A percentile compares a stretch with the other conserved stretches of the same genome.
Conservation (phyloP, 345 rosid genomes). For the Salix koriyanagi region DNA sequence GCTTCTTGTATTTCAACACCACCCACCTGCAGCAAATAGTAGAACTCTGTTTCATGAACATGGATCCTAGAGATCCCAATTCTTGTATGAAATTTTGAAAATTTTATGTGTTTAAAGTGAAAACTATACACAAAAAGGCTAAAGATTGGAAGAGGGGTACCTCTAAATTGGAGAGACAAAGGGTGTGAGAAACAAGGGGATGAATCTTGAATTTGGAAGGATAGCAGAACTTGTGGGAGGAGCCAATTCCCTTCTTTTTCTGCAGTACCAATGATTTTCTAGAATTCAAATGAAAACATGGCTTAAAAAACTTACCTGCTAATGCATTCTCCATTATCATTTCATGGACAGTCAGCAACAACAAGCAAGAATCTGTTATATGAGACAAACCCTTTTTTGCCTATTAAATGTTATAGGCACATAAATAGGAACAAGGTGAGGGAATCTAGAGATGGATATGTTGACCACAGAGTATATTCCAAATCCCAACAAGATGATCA, state of each 20-base stretch:
- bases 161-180: background rate
- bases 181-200: constrained; percentile 3
- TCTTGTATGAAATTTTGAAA: background rate
- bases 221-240: background rate
- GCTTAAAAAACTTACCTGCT: background rate
- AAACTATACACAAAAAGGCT: background rate
- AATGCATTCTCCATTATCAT: constrained; percentile 16
- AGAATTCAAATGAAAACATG: constrained; percentile 5
- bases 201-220: background rate
- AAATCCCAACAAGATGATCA: background rate
- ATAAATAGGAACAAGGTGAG: background rate
- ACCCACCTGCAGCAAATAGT: constrained; percentile 16
- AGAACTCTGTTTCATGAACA: background rate
- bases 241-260: background rate
- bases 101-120: background rate
- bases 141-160: constrained; percentile 1
- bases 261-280: background rate
- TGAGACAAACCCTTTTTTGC: background rate
- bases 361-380: background rate
- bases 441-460: background rate
- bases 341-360: background rate
- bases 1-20: constrained; percentile 5
- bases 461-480: background rate
- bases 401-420: too few species aligned
- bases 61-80: background rate